These are phyloP conservation scores for Pythium grandisporangium DNA, from an alignment of 352 stramenopile species.

Conservation along the genomic window DNA sequence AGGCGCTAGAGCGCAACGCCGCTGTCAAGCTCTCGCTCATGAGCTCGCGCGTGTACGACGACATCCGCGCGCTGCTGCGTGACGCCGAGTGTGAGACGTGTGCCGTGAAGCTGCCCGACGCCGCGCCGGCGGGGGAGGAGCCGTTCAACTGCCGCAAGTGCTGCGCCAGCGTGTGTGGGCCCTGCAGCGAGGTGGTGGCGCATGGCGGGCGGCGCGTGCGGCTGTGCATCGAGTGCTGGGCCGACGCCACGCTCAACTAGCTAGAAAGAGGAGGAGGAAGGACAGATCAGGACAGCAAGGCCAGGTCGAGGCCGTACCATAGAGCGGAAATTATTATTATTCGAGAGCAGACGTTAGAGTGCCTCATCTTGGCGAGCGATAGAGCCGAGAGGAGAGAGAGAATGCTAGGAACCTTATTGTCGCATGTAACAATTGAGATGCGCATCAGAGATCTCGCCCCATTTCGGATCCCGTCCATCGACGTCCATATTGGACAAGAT, in stretches of 20 bases:
- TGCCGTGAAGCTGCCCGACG: not conserved
- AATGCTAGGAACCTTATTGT: no score
- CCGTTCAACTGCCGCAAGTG: conserved; percentile 11
- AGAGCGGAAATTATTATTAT: no score
- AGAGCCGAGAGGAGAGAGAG: no score
- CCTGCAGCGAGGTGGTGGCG: conserved; percentile 5
- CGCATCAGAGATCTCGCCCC: no score
- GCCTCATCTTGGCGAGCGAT: no score
- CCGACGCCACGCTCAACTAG: conserved; percentile 7
- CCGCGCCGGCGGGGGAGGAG: not conserved
- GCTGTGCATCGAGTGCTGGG: conserved; percentile 16
- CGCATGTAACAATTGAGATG: no score
- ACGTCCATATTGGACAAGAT: no score
- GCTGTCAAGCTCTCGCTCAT: conserved; percentile 1
- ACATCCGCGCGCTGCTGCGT: conserved; percentile 2
- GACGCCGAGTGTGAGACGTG: conserved; percentile 5
- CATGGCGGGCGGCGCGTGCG: conserved; percentile 7
- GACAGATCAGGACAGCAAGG: no score
- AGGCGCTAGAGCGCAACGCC: conserved; percentile 9
- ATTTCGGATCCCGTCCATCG: no score
- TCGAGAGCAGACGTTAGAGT: no score
- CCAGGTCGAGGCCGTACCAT: no score
- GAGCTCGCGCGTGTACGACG: conserved; percentile 2
- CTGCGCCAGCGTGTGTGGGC: conserved; percentile 6
- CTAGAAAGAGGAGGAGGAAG: no score